Conservation (phyloP, 768 basidiomycete species). For the Leccinum incarnatum region DNA sequence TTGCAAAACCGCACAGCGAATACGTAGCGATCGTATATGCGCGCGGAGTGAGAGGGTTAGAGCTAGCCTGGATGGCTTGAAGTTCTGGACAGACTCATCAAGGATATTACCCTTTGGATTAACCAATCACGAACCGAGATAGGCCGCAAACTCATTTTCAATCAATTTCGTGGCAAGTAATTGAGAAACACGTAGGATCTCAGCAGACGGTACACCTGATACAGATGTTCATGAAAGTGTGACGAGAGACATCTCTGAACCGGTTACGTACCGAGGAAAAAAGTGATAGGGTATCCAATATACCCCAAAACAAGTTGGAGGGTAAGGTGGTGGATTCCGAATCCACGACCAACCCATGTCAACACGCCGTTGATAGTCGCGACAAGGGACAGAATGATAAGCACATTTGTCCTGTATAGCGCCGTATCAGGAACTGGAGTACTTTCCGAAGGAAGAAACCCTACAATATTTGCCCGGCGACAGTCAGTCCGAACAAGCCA, state of each 20-base stretch:
- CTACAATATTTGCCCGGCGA: conserved; percentile 85
- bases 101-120: background rate
- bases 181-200: conserved; percentile 77
- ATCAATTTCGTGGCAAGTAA: conserved; percentile 85
- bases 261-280: conserved; percentile 53
- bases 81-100: conserved; percentile 28
- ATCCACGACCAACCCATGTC: conserved; percentile 86
- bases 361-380: conserved; percentile 79
- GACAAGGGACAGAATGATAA: conserved; percentile 82
- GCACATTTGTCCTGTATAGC: conserved; percentile 64
- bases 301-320: conserved; percentile 84
- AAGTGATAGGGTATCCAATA: conserved; percentile 83
- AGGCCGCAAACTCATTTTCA: conserved; percentile 85
- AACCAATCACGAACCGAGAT: conserved; percentile 36
- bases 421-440: conserved; percentile 8
- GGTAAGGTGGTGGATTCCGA: conserved; percentile 79
- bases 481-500: conserved; percentile 78
- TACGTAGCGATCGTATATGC: conserved; percentile 84
- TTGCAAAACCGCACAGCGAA: conserved; percentile 89
- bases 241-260: background rate
- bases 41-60: conserved; percentile 61
- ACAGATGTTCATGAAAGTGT: background rate
- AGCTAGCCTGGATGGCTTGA: conserved; percentile 44
- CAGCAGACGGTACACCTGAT: conserved; percentile 67
- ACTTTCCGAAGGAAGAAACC: conserved; percentile 19